Base-by-base conservation (phyloP, 2,329 filamentous ascomycete species). In the Hysterium pulicare region DNA sequence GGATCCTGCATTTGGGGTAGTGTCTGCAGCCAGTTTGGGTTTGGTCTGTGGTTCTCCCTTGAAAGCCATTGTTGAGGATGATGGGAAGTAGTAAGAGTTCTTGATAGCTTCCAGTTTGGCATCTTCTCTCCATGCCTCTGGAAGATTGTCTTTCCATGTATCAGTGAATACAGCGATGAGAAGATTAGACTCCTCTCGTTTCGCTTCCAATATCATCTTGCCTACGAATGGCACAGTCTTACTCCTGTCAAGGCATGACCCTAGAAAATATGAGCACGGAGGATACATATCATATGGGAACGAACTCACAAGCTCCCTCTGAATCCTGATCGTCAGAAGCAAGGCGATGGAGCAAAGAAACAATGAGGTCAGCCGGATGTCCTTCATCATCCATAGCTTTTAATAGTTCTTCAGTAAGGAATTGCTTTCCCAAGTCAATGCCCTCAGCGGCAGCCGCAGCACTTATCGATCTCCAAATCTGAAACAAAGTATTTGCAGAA, bases 381-480 rank as follows among this genome's bases (percentile, higher is more conserved):
- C 67, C 63, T 26, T 68, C 64, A 16, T 68, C 62, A 15, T 57
- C 54, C 2, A 62, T 56, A 9, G 59, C 50, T 19, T 52, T 58
- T 13, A 57, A 49, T 5, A 70, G 48, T 33, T 67, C 61, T 5
- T 50, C 46, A 2, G 55, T 56, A n/a, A 67, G 38, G 44, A 73
- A 66, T 8, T 67, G 55, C 7, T 50, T 58, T 20, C 62, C 63
- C 11, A 75, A 51, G 42, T 69, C 65, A 37, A 71, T 49, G 9
- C 64, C 62, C 38, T 71, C 66, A 5, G 70, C 70, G 33, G 62
- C 48, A 10, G 71, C 65, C 30, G 65, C 64, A 7, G 64, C 59
- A 28, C 71, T 55, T 26, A 74, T 67, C 5, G 64, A 59, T 20
- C 61, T 58, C 78, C 78, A 82, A 16, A 75, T 68, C 44, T 70